phyloP scores from a whole-genome alignment of 129 eudicot genomes.

The Helianthus tuberosus region DNA sequence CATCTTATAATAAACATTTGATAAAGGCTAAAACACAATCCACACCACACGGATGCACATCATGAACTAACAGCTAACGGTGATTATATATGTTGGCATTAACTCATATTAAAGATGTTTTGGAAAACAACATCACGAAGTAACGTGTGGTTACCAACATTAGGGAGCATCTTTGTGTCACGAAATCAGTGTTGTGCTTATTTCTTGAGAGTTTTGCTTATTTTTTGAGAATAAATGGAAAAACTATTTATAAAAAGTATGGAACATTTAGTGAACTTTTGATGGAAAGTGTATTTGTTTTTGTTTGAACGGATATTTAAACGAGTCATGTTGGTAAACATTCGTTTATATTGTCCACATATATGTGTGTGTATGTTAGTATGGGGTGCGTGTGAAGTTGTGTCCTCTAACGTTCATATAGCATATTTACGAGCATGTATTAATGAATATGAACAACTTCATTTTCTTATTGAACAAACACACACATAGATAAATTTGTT shows the following conservation, averaged over 20 bases:
- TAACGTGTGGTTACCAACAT: not conserved
- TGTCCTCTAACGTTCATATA: not conserved
- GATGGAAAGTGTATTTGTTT: not conserved
- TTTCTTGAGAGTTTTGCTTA: not conserved
- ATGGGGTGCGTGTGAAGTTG: not conserved
- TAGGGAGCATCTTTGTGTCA: not conserved
- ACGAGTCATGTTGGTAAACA: not conserved
- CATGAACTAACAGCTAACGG: not conserved
- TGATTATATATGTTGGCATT: not conserved
- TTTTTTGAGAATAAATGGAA: not conserved
- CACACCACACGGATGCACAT: not conserved
- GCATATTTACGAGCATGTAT: not conserved
- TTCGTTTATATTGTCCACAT: not conserved
- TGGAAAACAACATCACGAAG: not conserved
- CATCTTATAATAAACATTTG: not conserved
- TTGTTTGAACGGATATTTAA: not conserved
- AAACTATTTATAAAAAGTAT: not conserved
- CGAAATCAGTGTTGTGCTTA: not conserved
- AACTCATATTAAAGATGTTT: not conserved
- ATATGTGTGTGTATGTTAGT: not conserved
- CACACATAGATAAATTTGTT: not conserved
- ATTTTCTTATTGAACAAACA: not conserved
- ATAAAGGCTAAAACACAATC: not conserved
- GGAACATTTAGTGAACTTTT: not conserved
- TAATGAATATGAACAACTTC: not conserved